Percentiles rank a stretch among this genome's conserved stretches.
Evolutionary conservation across 768 basidiomycete genomes (phyloP).

Genomic region (Pleurotus sapidus): DNA sequence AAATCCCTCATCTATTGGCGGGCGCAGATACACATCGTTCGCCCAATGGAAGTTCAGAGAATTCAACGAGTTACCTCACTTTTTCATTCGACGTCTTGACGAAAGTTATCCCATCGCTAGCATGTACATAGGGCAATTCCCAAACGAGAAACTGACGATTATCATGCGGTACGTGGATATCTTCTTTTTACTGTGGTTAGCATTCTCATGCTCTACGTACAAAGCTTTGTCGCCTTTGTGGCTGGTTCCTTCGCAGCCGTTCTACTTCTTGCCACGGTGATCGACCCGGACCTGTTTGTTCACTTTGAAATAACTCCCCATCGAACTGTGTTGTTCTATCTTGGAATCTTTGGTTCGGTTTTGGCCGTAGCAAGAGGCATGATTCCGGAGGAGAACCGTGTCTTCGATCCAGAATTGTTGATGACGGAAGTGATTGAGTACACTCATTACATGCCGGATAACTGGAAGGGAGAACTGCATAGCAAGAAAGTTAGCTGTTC

Average conservation of each 20-base stretch:
- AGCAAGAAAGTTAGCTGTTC: constrained; percentile 66
- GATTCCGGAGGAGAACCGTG: constrained; percentile 91
- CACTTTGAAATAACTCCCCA: constrained; percentile 95
- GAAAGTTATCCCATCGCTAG: constrained; percentile 88
- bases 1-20: constrained; percentile 93
- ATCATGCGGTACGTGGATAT: constrained; percentile 72
- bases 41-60: constrained; percentile 99
- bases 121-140: constrained; percentile 97
- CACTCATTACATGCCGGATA: constrained; percentile 94
- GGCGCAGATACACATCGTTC: constrained; percentile 89
- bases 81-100: constrained; percentile 83
- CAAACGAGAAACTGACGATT: constrained; percentile 88
- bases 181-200: not conserved
- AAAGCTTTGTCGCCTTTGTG: constrained; percentile 92
- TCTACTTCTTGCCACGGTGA: constrained; percentile 83
- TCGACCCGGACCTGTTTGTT: constrained; percentile 91
- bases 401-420: constrained; percentile 91
- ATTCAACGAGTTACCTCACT: constrained; percentile 96
- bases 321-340: constrained; percentile 91
- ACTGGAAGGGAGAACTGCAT: constrained; percentile 88
- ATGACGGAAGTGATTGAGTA: constrained; percentile 91
- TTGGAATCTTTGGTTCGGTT: constrained; percentile 82
- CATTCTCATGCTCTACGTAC: constrained; percentile 1
- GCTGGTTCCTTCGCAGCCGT: constrained; percentile 97
- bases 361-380: constrained; percentile 91